Conservation (phyloP, 805 yeast species). For the Ogataea populi-albae region DNA sequence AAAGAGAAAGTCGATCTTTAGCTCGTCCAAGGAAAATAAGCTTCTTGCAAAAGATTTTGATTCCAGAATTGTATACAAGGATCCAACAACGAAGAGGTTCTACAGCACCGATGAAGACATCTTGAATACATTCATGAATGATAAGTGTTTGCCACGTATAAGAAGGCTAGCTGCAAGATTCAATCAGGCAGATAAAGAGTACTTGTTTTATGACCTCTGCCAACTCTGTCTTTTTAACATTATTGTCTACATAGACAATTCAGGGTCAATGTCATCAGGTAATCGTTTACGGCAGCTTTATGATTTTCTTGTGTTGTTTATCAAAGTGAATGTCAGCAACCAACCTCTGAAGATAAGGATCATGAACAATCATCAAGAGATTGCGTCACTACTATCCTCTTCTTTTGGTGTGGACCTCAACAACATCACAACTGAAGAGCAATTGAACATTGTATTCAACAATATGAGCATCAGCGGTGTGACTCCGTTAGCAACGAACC, state of each 20-base stretch:
- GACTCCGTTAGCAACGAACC: constrained; percentile 23
- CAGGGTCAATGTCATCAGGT: constrained; percentile 23
- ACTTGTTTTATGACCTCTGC: constrained; percentile 22
- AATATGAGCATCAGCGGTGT: constrained; percentile 20
- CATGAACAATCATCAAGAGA: constrained; percentile 23
- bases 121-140: constrained; percentile 13
- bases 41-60: constrained; percentile 13
- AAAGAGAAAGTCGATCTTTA: constrained; percentile 18
- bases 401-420: constrained; percentile 16
- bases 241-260: constrained; percentile 23
- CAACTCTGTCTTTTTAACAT: constrained; percentile 24
- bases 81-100: constrained; percentile 10
- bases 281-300: constrained; percentile 20
- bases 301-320: constrained; percentile 18
- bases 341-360: constrained; percentile 22
- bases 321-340: constrained; percentile 20
- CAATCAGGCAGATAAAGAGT: constrained; percentile 17
- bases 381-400: constrained; percentile 5
- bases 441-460: constrained; percentile 14
- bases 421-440: constrained; percentile 17
- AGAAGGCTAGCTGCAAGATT: constrained; percentile 20
- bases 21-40: constrained; percentile 21
- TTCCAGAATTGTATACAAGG: constrained; percentile 9
- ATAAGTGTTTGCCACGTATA: constrained; percentile 22
- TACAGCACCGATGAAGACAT: constrained; percentile 21